phyloP scores from a whole-genome alignment of 192 early-diverging fungal species.

The Piromyces finnis region DNA sequence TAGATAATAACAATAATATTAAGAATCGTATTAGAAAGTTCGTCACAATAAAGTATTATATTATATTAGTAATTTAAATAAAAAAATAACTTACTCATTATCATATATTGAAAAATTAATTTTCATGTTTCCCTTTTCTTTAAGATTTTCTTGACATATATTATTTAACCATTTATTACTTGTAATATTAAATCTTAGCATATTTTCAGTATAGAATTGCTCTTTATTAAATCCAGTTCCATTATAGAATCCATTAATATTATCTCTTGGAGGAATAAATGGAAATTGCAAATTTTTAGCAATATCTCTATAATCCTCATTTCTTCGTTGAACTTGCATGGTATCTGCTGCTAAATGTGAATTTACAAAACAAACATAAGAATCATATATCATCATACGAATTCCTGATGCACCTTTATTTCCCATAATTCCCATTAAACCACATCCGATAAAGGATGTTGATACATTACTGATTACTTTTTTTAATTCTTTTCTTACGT shows the following conservation, averaged over 20 bases:
- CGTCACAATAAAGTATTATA: too few species aligned
- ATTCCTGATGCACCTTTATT: not conserved
- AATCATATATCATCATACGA: not conserved
- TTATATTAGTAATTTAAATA: too few species aligned
- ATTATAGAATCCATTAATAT: not conserved
- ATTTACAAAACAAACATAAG: not conserved
- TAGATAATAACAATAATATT: too few species aligned
- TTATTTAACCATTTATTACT: not conserved
- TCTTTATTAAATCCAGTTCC: not conserved
- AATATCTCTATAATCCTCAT: not conserved
- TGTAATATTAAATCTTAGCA: not conserved
- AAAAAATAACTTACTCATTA: not conserved
- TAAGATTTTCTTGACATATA: not conserved
- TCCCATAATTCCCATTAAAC: not conserved
- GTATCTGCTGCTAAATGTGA: not conserved
- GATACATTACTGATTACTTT: not conserved
- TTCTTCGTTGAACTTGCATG: not conserved
- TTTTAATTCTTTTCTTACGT: not conserved
- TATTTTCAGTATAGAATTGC: not conserved
- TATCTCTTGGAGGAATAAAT: not conserved
- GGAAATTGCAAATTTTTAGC: not conserved
- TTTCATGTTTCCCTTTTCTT: not conserved
- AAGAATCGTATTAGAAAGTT: too few species aligned
- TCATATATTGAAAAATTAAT: not conserved
- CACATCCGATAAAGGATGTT: not conserved